Evolutionary conservation across 352 stramenopile species (phyloP).

Genomic region (Elongisporangium senticosum): DNA sequence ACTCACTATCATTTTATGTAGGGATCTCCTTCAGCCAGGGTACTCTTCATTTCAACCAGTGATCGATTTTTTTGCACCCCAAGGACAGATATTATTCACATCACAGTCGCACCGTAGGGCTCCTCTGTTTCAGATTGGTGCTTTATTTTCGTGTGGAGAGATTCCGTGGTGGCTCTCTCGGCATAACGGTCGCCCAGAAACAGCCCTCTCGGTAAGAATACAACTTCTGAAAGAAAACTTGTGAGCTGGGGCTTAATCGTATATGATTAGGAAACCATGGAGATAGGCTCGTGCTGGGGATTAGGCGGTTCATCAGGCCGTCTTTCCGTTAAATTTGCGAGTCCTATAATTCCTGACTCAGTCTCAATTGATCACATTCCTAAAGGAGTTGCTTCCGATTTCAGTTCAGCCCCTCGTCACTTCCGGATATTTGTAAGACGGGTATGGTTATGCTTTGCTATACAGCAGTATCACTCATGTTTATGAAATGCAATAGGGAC

Average conservation of each 20-base stretch:
- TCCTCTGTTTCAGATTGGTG: conserved; percentile 27
- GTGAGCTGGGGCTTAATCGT: conserved; percentile 2
- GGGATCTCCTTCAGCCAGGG: conserved; percentile 45
- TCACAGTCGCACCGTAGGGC: conserved; percentile 44
- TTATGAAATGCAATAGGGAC: conserved; percentile 20
- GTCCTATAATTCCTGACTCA: conserved; percentile 54
- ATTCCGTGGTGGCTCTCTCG: conserved; percentile 72
- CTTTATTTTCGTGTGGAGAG: conserved; percentile 38
- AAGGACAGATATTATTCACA: conserved; percentile 37
- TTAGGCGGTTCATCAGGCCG: conserved; percentile 47
- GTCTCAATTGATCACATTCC: conserved; percentile 83
- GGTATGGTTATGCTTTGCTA: neutral
- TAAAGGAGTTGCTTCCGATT: conserved; percentile 58
- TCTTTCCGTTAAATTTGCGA: conserved; percentile 68
- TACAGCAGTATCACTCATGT: neutral
- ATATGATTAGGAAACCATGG: conserved; percentile 61
- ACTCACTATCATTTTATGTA: conserved; percentile 13
- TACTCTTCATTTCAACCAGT: conserved; percentile 29
- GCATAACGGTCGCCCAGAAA: conserved; percentile 70
- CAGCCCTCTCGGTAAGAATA: conserved; percentile 53
- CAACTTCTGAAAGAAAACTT: neutral
- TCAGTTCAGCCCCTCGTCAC: conserved; percentile 55
- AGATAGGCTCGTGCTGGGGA: conserved; percentile 82
- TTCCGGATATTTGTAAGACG: conserved; percentile 53
- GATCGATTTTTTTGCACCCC: conserved; percentile 15